Evolutionary conservation across 202 grass and related monocot species (phyloP), one percentile per base, ranked within the genome.

Genomic region (Digitaria exilis): DNA sequence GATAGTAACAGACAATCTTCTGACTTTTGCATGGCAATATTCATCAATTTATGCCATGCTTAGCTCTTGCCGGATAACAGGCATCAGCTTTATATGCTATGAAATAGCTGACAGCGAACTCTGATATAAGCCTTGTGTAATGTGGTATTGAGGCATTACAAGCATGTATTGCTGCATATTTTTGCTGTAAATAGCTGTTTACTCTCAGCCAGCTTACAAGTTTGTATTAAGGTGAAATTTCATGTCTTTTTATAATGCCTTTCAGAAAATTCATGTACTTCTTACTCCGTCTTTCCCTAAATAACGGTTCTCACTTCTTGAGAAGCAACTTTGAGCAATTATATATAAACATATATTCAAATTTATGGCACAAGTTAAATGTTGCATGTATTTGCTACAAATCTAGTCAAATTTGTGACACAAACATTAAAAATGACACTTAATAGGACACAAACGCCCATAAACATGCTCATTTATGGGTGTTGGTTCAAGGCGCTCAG

Each of bases 1-100:
- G 80, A 61, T 73, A 77, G 44, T 49, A 78, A 66, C 29, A 70
- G 4, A 49, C 12, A 70, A 60, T 62, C 56, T 35, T 67, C 32
- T 62, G 17, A 7, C 3, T 73, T 86, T 76, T 64, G 54, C 17
- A 16, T 76, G 54, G 26, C 15, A 63, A 46, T 39, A 31, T 57
- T 17, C 48, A 65, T 37, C 4, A 21, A 65, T 37, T 9, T 32
- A 39, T 79, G 51, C 34, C 31, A 60, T 76, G 7, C 51, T 37
- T 14, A 52, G 18, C 44, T 65, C 73, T 70, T 39, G 44, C n/a
- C 1, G 18, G 13, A 34, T 21, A 71, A 44, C 4, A 9, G 35
- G 30, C 59, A 59, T 37, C 3, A 32, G 60, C 13, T 75, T 75
- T 65, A 30, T 65, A 30, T 65, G 71, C 9, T 85, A 30, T 80